Evolutionary conservation across 306 rosid genomes (phyloP), one percentile per base, ranked within the genome.

Genomic region (Erythrophleum fordii): DNA sequence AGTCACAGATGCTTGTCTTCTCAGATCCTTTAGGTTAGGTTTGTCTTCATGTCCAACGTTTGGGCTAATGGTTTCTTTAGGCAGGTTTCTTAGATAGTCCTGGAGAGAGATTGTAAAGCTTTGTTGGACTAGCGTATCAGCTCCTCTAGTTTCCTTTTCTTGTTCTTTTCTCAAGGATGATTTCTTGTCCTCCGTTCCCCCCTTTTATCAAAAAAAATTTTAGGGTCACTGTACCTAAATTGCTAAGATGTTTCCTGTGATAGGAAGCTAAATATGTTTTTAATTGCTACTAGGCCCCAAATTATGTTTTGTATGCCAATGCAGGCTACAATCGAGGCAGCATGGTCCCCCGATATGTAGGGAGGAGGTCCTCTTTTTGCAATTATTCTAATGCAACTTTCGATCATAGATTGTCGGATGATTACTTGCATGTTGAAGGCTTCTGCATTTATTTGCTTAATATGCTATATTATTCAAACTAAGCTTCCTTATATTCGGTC

Each of bases 401-500:
- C 14, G 3, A 8, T 64, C 13, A 44, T 29, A 53, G 75, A 28
- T 42, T 62, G 28, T 18, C 16, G 53, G 23, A 68, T 68, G 34
- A 42, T 41, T 41, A 46, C 75, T 71, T 51, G 42, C 56, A 20
- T 46, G 72, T 67, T 13, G 60, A 71, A 79, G 28, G 51, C 25
- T 31, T 75, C 75, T 17, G 31, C 62, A 41, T 71, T 59, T 29
- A 52, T 76, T 68, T 59, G 42, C 16, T 61, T 51, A 26, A 48
- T 41, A 48, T 23, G 66, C 76, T 72, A 68, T 25, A 69, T 10
- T 14, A 52, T 72, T 71, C 51, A 28, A 80, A n/a, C 69, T 65
- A 62, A 72, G 42, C 39, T 45, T 52, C 39, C 10, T 66, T 18
- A 14, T 71, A 22, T 29, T 81, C 61, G 77, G 58, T 83, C 18